Evolutionary conservation across 2,329 filamentous ascomycete genomes (phyloP), one percentile per base, ranked within the genome.

Genomic region (Aspergillus floridensis): DNA sequence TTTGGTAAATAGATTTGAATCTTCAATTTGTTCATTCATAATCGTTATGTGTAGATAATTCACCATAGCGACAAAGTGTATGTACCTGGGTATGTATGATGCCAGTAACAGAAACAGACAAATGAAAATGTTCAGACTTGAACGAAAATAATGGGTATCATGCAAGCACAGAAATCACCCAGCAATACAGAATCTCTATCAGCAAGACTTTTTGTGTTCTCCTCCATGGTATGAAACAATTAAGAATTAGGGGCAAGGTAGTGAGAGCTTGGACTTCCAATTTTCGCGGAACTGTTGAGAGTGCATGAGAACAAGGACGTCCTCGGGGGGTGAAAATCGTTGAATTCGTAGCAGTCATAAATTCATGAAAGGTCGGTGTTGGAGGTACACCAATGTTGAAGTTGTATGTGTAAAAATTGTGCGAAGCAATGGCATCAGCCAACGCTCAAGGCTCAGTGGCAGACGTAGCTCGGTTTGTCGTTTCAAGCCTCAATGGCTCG

Each of bases 101-200:
- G 53, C 46, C 41, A 32, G 26, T n/a, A 29, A 47, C 44, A 21
- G 6, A 26, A 51, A 14, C 16, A 31, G 35, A 32, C 21, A 21
- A 50, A 35, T 16, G 16, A 19, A 46, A 59, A 54, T 55, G 44
- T 22, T 46, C 38, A 19, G 46, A 57, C 49, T 53, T 55, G 53
- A 54, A 54, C 49, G 49, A 29, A 59, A 32, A 60, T 56, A 56
- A 65, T 59, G 65, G 65, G 65, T 67, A 67, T 67, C 63, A 66
- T 63, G 60, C 53, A 62, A 58, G 56, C 60, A 56, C 38, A 59
- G 44, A 46, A 41, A 50, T 57, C 56, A 57, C 57, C 60, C 60
- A 50, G 59, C 51, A 54, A 60, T 60, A 58, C 59, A 62, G 41
- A 26, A 61, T 48, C 48, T 47, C 31, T 26, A 54, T 48, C 1